Evolutionary conservation across 2,329 filamentous ascomycete genomes (phyloP).

Genomic region (Aspergillus sp.): DNA sequence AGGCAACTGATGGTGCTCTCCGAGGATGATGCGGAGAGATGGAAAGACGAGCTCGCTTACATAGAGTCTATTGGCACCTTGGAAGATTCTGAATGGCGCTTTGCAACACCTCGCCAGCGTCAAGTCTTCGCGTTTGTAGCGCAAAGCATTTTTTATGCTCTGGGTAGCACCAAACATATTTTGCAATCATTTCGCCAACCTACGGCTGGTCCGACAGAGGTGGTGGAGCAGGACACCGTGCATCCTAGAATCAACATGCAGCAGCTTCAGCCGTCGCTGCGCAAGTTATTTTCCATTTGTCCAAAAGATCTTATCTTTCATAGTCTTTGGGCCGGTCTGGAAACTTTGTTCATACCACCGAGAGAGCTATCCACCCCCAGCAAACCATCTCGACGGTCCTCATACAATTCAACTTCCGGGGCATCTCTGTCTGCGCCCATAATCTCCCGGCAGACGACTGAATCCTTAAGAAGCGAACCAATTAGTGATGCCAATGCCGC

Average conservation of each 20-base stretch:
- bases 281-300: conserved; percentile 36
- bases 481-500: conserved; percentile 41
- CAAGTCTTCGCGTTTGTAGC: conserved; percentile 41
- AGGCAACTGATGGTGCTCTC: conserved; percentile 36
- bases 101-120: conserved; percentile 38
- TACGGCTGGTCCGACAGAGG: conserved; percentile 4
- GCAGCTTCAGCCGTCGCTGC: conserved; percentile 34
- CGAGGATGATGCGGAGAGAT: conserved; percentile 37
- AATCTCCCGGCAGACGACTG: conserved; percentile 27
- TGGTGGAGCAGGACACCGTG: conserved; percentile 1
- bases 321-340: conserved; percentile 43
- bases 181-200: conserved; percentile 40
- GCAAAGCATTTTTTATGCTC: conserved; percentile 46
- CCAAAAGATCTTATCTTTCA: conserved; percentile 43
- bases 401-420: conserved; percentile 26
- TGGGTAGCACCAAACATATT: conserved; percentile 42
- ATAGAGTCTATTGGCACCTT: conserved; percentile 37
- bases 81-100: conserved; percentile 38
- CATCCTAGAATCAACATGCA: conserved; percentile 28
- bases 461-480: conserved; percentile 29
- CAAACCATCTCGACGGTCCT: conserved; percentile 31
- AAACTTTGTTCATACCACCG: conserved; percentile 41
- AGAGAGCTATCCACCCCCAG: conserved; percentile 32
- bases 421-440: conserved; percentile 22
- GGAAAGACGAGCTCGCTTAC: conserved; percentile 38